A percentile compares a stretch with the other conserved stretches of the same genome.
Conservation (phyloP, 2,329 filamentous ascomycete genomes). For the Diaporthe sp. region DNA sequence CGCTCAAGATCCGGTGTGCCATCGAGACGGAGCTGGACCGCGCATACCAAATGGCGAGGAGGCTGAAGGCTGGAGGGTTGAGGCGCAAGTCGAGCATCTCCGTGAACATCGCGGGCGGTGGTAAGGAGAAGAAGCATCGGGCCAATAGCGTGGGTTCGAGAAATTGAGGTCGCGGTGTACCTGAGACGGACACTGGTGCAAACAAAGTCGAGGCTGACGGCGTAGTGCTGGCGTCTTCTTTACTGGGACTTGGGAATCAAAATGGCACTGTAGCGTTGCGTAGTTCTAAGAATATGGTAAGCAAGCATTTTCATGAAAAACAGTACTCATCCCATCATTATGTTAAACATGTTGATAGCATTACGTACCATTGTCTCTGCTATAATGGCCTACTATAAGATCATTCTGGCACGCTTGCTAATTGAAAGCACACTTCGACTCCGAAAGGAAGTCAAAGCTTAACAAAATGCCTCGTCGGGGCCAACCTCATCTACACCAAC, state of each 20-base stretch:
- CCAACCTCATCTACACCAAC: slow-evolving; percentile 45
- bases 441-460: background rate
- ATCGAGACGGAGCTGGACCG: slow-evolving; percentile 90
- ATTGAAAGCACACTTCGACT: background rate
- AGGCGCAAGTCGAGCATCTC: slow-evolving; percentile 55
- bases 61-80: slow-evolving; percentile 64
- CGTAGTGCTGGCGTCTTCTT: background rate
- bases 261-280: slow-evolving; percentile 8
- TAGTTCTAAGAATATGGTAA: background rate
- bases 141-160: slow-evolving; percentile 38
- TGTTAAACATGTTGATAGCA: background rate
- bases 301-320: background rate
- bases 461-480: slow-evolving; percentile 33
- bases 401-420: background rate
- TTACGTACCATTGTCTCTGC: no score
- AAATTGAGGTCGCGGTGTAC: background rate
- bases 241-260: background rate
- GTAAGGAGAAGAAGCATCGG: slow-evolving; percentile 37
- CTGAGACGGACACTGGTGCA: background rate
- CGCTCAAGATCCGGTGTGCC: slow-evolving; percentile 82
- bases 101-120: slow-evolving; percentile 34
- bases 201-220: no score
- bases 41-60: slow-evolving; percentile 83
- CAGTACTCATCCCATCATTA: background rate
- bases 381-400: background rate